A percentile compares a stretch with the other conserved stretches of the same genome.
These are phyloP conservation scores for Colletotrichum echinochloae DNA, from an alignment of 2,329 filamentous ascomycete species.

Conservation along the genomic window DNA sequence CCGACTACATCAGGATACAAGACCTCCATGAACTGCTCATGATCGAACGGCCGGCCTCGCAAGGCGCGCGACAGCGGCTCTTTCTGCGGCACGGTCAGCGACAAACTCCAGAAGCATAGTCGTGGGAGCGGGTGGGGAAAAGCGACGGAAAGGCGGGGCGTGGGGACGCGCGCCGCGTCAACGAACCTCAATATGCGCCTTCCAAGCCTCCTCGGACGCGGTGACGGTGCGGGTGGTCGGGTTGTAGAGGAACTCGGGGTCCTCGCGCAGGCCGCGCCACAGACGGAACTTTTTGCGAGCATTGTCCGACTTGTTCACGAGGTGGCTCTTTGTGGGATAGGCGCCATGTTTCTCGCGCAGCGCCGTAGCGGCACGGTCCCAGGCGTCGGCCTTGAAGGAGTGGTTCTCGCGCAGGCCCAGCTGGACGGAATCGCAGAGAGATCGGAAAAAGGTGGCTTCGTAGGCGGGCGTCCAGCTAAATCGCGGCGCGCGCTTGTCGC, in stretches of 20 bases:
- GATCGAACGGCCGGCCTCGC: constrained; percentile 68
- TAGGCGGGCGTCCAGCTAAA: constrained; percentile 71
- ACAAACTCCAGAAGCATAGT: neutral
- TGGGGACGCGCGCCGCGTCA: constrained; percentile 1
- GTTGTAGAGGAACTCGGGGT: constrained; percentile 69
- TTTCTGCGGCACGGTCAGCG: constrained; percentile 55
- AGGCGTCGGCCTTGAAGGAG: constrained; percentile 72
- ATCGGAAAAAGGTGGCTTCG: constrained; percentile 71
- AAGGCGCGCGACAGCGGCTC: constrained; percentile 69
- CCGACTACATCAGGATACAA: constrained; percentile 71
- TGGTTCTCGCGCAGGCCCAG: constrained; percentile 68
- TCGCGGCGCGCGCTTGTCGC: constrained; percentile 57
- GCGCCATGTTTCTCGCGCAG: constrained; percentile 67
- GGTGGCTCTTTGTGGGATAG: constrained; percentile 69
- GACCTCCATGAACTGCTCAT: constrained; percentile 71
- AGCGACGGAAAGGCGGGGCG: neutral
- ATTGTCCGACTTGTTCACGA: constrained; percentile 74
- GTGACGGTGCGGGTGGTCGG: constrained; percentile 62
- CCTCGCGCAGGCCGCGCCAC: constrained; percentile 69
- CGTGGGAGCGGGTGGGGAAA: neutral
- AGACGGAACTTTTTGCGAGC: constrained; percentile 72
- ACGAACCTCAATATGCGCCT: constrained; percentile 67
- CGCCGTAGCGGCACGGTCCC: constrained; percentile 67
- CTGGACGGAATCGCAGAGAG: constrained; percentile 69
- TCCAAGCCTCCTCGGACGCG: constrained; percentile 69